Percentiles rank a stretch among this genome's conserved stretches.
Evolutionary conservation across 2,329 filamentous ascomycete species (phyloP).

Genomic region (Alternaria triticimaculans): DNA sequence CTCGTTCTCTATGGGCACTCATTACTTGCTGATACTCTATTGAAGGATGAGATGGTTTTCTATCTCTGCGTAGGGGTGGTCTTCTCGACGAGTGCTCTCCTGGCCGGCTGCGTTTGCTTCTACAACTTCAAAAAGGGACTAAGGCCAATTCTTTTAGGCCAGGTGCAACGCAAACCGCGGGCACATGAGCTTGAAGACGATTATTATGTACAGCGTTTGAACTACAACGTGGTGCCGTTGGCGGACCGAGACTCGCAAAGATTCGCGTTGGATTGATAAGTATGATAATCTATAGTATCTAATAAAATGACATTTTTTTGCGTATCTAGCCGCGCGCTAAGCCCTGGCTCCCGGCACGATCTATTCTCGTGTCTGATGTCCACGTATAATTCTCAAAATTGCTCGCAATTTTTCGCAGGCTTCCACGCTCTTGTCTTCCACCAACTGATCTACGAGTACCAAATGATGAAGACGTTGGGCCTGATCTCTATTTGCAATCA

Average conservation of each 20-base stretch:
- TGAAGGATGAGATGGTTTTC: constrained; percentile 35
- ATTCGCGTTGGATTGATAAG: constrained; percentile 10
- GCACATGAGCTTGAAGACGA: constrained; percentile 10
- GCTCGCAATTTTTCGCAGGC: background rate
- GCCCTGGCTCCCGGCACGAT: background rate
- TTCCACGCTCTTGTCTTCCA: background rate
- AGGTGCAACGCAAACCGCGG: constrained; percentile 9
- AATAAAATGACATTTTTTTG: background rate
- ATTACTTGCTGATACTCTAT: constrained; percentile 6
- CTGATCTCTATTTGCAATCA: background rate
- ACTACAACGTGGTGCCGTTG: constrained; percentile 11
- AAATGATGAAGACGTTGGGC: background rate
- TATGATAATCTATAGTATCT: background rate
- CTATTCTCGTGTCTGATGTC: background rate
- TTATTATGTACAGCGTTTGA: constrained; percentile 18
- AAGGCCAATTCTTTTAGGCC: constrained; percentile 23
- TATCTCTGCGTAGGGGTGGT: constrained; percentile 18
- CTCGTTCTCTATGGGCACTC: constrained; percentile 22
- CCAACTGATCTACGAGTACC: background rate
- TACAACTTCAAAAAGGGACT: constrained; percentile 32
- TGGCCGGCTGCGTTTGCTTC: constrained; percentile 20
- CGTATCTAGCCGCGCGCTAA: background rate
- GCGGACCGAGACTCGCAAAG: constrained; percentile 14
- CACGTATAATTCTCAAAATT: background rate
- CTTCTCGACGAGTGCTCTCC: constrained; percentile 8